These are phyloP conservation scores for Quercus parvula DNA, from an alignment of 306 rosid genomes.

Conservation along the genomic window DNA sequence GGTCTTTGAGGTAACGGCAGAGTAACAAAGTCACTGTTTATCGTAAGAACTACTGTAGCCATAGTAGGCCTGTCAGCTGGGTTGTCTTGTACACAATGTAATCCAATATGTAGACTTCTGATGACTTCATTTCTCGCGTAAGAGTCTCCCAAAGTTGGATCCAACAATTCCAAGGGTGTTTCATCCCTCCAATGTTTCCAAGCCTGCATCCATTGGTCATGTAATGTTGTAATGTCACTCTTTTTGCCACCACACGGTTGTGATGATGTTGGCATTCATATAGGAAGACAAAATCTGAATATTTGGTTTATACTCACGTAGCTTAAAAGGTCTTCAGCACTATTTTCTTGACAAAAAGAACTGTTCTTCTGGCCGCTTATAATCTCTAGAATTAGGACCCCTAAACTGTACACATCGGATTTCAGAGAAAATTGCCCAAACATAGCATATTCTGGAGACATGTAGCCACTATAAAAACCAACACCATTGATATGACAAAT, in stretches of 20 bases:
- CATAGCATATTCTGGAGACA: slow-evolving; percentile 51
- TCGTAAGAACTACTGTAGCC: slow-evolving; percentile 42
- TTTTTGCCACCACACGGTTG: no score
- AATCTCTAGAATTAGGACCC: slow-evolving; percentile 44
- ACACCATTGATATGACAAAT: no score
- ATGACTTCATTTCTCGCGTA: slow-evolving; percentile 24
- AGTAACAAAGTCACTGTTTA: slow-evolving; percentile 36
- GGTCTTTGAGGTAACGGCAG: slow-evolving; percentile 31
- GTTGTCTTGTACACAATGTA: slow-evolving; percentile 48
- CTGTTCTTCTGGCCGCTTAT: slow-evolving; percentile 26
- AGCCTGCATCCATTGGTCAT: slow-evolving; percentile 15
- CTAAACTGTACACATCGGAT: slow-evolving; percentile 45
- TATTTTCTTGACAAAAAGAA: no score
- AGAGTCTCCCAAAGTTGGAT: slow-evolving; percentile 23
- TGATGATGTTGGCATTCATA: background rate
- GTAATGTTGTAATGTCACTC: no score
- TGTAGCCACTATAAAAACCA: slow-evolving; percentile 42
- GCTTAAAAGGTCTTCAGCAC: no score
- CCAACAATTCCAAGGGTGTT: slow-evolving; percentile 23
- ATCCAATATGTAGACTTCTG: slow-evolving; percentile 50
- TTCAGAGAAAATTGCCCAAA: slow-evolving; percentile 35
- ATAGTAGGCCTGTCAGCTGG: slow-evolving; percentile 44
- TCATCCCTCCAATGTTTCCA: slow-evolving; percentile 45
- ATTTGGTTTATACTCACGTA: background rate
- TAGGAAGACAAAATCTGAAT: background rate